Conservation (phyloP, 2,329 filamentous ascomycete genomes). For the Sphaerostilbella broomeana region DNA sequence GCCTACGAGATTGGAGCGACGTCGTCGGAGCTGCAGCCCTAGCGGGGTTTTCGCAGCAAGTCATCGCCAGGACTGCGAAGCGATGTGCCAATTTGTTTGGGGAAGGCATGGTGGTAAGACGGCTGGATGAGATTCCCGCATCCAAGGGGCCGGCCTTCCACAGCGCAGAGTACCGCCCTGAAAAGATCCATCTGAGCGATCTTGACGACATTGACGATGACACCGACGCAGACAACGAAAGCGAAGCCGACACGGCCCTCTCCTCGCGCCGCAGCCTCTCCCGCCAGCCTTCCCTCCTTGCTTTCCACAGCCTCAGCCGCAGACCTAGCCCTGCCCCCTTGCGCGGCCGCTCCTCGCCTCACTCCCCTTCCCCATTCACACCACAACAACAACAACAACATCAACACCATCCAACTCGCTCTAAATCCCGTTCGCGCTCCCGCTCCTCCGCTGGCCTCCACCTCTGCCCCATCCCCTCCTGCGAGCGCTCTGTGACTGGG, state of each 20-base stretch:
- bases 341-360: slow-evolving; percentile 11
- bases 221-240: slow-evolving; percentile 16
- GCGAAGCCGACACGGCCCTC: slow-evolving; percentile 21
- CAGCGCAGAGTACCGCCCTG: slow-evolving; percentile 25
- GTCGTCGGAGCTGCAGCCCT: slow-evolving; percentile 73
- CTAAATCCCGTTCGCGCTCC: slow-evolving; percentile 25
- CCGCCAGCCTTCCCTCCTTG: slow-evolving; percentile 25
- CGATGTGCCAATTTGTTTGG: slow-evolving; percentile 72
- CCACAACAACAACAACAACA: slow-evolving; percentile 17
- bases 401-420: too few species aligned
- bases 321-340: slow-evolving; percentile 18
- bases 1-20: slow-evolving; percentile 74
- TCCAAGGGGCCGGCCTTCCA: slow-evolving; percentile 20
- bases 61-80: slow-evolving; percentile 61
- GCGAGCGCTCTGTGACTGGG: slow-evolving; percentile 30
- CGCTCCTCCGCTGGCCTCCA: slow-evolving; percentile 27
- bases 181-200: slow-evolving; percentile 19
- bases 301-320: slow-evolving; percentile 18
- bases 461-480: slow-evolving; percentile 32
- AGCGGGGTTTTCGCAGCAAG: slow-evolving; percentile 58
- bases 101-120: slow-evolving; percentile 60
- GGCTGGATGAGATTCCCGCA: slow-evolving; percentile 36
- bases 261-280: slow-evolving; percentile 25
- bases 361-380: slow-evolving; percentile 10
- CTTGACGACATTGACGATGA: slow-evolving; percentile 17